A percentile compares a stretch with the other conserved stretches of the same genome.
Evolutionary conservation across 139 green algal genomes (phyloP).

Genomic region (Astrephomene gubernaculifera): DNA sequence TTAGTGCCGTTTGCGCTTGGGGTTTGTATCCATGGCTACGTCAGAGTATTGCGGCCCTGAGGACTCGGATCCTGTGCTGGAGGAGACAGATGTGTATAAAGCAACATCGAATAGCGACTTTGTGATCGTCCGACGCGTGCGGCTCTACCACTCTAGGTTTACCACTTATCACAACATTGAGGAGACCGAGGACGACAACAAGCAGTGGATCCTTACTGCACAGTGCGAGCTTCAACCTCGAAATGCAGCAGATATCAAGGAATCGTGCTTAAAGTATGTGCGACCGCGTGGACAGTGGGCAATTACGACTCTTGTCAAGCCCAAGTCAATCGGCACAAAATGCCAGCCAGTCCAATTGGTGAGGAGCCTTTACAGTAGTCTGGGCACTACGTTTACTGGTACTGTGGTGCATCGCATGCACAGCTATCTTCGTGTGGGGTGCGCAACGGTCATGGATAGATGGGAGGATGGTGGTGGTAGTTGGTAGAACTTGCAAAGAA

Average conservation of each 20-base stretch:
- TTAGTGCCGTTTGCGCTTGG: too few relatives aligned
- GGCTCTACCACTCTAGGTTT: conserved; percentile 45
- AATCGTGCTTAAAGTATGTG: conserved; percentile 20
- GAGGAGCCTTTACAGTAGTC: too few relatives aligned
- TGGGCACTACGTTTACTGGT: too few relatives aligned
- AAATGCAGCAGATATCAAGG: conserved; percentile 38
- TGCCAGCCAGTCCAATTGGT: conserved; percentile 54
- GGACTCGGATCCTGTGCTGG: background rate
- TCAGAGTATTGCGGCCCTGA: conserved; percentile 17
- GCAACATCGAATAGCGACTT: conserved; percentile 47
- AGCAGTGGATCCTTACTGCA: conserved; percentile 56
- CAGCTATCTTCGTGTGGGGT: too few relatives aligned
- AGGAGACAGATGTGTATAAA: conserved; percentile 54
- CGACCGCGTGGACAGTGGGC: conserved; percentile 41
- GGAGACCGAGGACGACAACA: conserved; percentile 41
- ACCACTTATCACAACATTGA: conserved; percentile 43
- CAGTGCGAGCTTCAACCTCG: conserved; percentile 55
- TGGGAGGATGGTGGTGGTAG: too few relatives aligned
- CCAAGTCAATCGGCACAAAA: conserved; percentile 9
- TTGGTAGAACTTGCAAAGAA: too few relatives aligned
- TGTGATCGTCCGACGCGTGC: conserved; percentile 43
- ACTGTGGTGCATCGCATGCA: too few relatives aligned
- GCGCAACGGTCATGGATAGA: too few relatives aligned
- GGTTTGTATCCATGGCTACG: background rate
- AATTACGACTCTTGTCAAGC: conserved; percentile 41